Conservation (phyloP, 768 basidiomycete species). For the Podaxis pistillaris region DNA sequence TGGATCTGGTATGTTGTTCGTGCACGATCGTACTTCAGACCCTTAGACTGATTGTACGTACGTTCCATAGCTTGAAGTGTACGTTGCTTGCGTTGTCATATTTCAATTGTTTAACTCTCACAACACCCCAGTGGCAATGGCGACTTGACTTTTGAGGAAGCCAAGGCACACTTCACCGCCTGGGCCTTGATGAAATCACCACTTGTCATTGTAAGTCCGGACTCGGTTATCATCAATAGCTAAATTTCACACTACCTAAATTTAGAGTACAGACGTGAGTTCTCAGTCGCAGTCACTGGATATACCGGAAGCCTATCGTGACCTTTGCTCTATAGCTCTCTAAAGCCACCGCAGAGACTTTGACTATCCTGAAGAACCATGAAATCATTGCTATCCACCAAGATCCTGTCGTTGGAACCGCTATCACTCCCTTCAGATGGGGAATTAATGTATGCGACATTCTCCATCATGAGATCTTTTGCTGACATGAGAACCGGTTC, state of each 20-base stretch:
- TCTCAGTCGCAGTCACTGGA: neutral
- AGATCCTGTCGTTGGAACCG: slow-evolving; percentile 59
- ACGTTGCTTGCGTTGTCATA: slow-evolving; percentile 18
- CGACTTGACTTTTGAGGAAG: slow-evolving; percentile 57
- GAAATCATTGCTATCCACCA: slow-evolving; percentile 73
- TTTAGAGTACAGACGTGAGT: slow-evolving; percentile 35
- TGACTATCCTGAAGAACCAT: slow-evolving; percentile 56
- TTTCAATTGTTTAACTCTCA: neutral
- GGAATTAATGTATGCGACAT: slow-evolving; percentile 53
- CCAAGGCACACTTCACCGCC: slow-evolving; percentile 69
- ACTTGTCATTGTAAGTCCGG: slow-evolving; percentile 46
- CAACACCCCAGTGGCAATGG: slow-evolving; percentile 55
- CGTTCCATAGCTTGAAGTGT: slow-evolving; percentile 52
- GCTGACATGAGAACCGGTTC: slow-evolving; percentile 9
- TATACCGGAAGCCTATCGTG: neutral
- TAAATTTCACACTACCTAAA: neutral
- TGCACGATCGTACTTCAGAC: neutral
- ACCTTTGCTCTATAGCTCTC: slow-evolving; percentile 38
- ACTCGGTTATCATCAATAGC: neutral
- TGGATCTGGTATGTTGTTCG: slow-evolving; percentile 53
- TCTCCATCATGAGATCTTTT: neutral
- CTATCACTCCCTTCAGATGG: slow-evolving; percentile 68
- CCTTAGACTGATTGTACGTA: neutral
- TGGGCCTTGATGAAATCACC: slow-evolving; percentile 75
- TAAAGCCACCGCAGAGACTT: slow-evolving; percentile 42